A percentile compares a stretch with the other conserved stretches of the same genome.
These are phyloP conservation scores for Eutrema japonicum DNA, from an alignment of 345 rosid species.

Conservation along the genomic window DNA sequence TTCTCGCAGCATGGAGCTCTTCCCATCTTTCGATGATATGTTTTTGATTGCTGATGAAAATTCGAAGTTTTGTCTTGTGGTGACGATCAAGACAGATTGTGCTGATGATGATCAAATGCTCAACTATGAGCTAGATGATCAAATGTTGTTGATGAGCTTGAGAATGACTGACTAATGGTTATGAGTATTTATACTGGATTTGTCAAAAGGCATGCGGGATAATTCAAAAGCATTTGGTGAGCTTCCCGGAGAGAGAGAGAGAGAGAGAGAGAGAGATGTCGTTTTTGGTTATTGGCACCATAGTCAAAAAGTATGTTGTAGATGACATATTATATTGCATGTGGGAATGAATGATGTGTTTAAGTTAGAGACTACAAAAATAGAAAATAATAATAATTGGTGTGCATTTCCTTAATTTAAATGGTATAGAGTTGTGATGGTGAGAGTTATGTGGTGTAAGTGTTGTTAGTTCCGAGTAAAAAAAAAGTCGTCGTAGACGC, in stretches of 20 bases:
- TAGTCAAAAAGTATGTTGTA: conserved; percentile 37
- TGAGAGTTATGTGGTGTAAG: conserved; percentile 27
- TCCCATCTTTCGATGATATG: conserved; percentile 54
- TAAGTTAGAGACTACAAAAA: conserved; percentile 1
- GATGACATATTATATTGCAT: conserved; percentile 14
- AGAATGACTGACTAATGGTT: conserved; percentile 17
- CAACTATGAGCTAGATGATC: conserved; percentile 2
- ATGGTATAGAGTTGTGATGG: conserved; percentile 10
- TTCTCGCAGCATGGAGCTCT: conserved; percentile 94
- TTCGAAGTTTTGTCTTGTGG: conserved; percentile 15
- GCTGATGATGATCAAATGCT: conserved; percentile 1
- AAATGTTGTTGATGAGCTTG: conserved; percentile 30
- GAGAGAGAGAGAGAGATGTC: background rate
- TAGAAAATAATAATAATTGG: background rate
- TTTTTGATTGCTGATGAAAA: conserved; percentile 3
- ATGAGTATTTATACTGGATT: conserved; percentile 40
- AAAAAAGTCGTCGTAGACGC: conserved; percentile 33
- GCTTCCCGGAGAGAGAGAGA: conserved; percentile 27
- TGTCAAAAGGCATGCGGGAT: conserved; percentile 33
- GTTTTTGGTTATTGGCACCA: conserved; percentile 19
- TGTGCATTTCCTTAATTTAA: conserved; percentile 5
- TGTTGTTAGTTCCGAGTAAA: conserved; percentile 22
- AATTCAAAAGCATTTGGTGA: conserved; percentile 43
- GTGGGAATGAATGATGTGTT: conserved; percentile 19
- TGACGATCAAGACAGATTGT: background rate